Base-by-base conservation (phyloP, 2,329 filamentous ascomycete genomes). In the Tolypocladium ovalisporum region DNA sequence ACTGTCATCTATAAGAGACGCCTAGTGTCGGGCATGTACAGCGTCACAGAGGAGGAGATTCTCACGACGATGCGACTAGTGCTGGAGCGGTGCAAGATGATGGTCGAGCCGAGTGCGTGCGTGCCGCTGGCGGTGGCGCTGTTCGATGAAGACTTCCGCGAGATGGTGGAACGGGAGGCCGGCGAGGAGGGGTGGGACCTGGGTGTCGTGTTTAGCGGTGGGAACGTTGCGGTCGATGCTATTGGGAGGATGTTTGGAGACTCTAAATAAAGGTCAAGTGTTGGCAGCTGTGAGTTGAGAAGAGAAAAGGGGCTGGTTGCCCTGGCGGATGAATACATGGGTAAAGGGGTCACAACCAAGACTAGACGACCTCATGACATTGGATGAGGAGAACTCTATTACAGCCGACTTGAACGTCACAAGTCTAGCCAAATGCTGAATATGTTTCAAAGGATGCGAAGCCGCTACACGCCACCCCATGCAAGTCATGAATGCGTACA, bases 91-190 rank as follows among this genome's bases (percentile, higher is more conserved):
- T 84, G 94, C 79, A 97, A 97, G 82, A 75, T 96, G 52, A 84
- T 97, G 27, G 85, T 97, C 15, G 93, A 97, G 78, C 93, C 93
- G 27, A 92, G 87, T 71, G 84, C 88, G 0, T 90, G 86, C 2
- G 92, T 97, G n/a, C 83, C 85, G 1, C 71, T 97, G 59, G 94
- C 93, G 0, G 88, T 89, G 9, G 86, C 85, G 55, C 74, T 97
- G 63, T 97, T 84, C 62, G 88, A 96, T 69, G 89, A 95, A 72
- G 89, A 91, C 4, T 97, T 97, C 61, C 76, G 90, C 58, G 69
- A 67, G 15, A 71, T 87, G 71, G 87, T 92, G 12, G 84, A 90
- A 74, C 71, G 66, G 59, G 88, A 92, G 70, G 88, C 77, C 0
- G 88, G 89, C 0, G 78, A 83, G 55, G 76, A 81, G 15, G 90